phyloP scores from a whole-genome alignment of 768 basidiomycete genomes.

The Boletus tomentosulus region DNA sequence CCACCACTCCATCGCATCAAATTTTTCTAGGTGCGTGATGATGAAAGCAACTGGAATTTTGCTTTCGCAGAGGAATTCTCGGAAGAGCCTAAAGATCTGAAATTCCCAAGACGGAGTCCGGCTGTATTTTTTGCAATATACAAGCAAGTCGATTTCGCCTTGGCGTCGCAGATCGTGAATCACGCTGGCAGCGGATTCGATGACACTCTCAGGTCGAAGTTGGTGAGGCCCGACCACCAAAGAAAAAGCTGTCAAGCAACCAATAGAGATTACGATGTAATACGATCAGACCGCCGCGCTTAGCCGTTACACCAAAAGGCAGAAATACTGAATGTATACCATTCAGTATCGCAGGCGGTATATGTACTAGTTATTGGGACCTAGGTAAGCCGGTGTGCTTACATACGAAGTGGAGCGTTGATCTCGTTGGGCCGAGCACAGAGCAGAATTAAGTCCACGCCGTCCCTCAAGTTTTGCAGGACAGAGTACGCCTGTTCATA shows the following conservation, averaged over 20 bases:
- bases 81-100: constrained; percentile 33
- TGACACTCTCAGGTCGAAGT: constrained; percentile 27
- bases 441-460: constrained; percentile 39
- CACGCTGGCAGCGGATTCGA: constrained; percentile 24
- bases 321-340: too few species aligned
- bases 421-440: constrained; percentile 35
- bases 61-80: constrained; percentile 35
- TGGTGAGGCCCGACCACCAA: constrained; percentile 36
- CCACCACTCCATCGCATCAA: constrained; percentile 33
- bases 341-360: too few species aligned
- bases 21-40: constrained; percentile 37
- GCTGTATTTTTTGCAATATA: constrained; percentile 32
- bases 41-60: constrained; percentile 36
- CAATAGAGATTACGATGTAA: constrained; percentile 37
- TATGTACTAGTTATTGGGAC: too few species aligned
- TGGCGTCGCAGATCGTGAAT: constrained; percentile 22
- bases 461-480: constrained; percentile 29
- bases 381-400: too few species aligned
- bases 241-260: constrained; percentile 37
- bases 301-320: too few species aligned
- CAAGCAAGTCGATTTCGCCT: constrained; percentile 37
- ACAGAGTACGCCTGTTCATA: constrained; percentile 31
- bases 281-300: too few species aligned
- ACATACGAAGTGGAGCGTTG: constrained; percentile 30
- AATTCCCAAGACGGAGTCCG: constrained; percentile 25